These are phyloP conservation scores for Leersia perrieri DNA, from an alignment of 176 grass and related monocot species.

Conservation along the genomic window DNA sequence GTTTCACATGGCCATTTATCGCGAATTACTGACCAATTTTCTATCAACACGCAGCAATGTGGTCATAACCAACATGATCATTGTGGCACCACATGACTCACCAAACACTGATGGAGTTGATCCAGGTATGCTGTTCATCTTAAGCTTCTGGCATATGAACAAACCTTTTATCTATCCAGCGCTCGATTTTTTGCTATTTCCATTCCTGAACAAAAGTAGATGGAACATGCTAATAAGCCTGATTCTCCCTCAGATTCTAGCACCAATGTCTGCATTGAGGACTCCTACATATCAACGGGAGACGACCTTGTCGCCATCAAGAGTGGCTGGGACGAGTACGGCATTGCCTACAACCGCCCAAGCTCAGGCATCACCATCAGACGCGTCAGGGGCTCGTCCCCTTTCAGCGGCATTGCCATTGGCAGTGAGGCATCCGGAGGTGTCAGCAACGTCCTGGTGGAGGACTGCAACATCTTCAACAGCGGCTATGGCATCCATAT, in stretches of 20 bases:
- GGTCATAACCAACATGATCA: constrained; percentile 61
- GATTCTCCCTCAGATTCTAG: constrained; percentile 44
- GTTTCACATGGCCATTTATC: background rate
- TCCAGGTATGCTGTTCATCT: constrained; percentile 42
- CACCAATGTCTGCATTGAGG: constrained; percentile 83
- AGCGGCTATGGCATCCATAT: constrained; percentile 66
- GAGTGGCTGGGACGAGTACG: constrained; percentile 95
- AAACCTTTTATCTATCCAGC: background rate
- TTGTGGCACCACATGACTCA: constrained; percentile 73
- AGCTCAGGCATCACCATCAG: constrained; percentile 67
- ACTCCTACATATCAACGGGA: constrained; percentile 73
- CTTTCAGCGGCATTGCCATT: constrained; percentile 72
- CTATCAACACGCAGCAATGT: constrained; percentile 61
- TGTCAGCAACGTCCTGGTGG: constrained; percentile 51
- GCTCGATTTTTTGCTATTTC: background rate
- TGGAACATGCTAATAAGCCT: background rate
- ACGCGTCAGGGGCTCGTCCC: constrained; percentile 57
- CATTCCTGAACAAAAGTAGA: background rate
- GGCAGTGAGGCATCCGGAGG: constrained; percentile 80
- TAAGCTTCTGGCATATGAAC: background rate
- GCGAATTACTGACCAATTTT: background rate
- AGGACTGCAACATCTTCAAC: constrained; percentile 56
- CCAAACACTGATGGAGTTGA: constrained; percentile 88
- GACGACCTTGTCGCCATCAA: constrained; percentile 76
- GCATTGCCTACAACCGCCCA: constrained; percentile 68